phyloP scores from a whole-genome alignment of 2,329 filamentous ascomycete genomes.

The Cladosporium velox region DNA sequence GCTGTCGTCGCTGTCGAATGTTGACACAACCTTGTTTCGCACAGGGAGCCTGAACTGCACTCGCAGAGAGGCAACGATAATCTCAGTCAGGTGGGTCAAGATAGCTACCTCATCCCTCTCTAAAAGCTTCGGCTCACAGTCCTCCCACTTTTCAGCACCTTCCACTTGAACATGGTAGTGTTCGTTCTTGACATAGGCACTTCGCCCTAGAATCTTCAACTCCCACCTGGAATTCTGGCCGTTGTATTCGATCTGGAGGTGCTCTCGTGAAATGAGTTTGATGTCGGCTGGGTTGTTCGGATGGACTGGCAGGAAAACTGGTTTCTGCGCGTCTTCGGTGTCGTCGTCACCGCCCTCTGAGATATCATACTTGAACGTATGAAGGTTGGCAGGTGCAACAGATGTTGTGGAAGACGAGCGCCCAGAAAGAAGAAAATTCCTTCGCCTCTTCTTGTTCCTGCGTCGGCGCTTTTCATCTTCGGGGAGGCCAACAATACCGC shows the following conservation, averaged over 20 bases:
- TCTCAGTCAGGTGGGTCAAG: slow-evolving; percentile 64
- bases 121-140: slow-evolving; percentile 15
- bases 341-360: slow-evolving; percentile 38
- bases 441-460: slow-evolving; percentile 17
- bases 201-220: slow-evolving; percentile 66
- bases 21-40: slow-evolving; percentile 50
- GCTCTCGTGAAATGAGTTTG: slow-evolving; percentile 72
- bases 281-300: slow-evolving; percentile 66
- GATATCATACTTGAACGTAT: slow-evolving; percentile 23
- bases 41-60: slow-evolving; percentile 70
- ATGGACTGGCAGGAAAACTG: slow-evolving; percentile 71
- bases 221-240: slow-evolving; percentile 64
- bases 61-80: slow-evolving; percentile 71
- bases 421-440: slow-evolving; percentile 17
- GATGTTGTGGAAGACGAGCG: slow-evolving; percentile 55
- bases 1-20: slow-evolving; percentile 21
- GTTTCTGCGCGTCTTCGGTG: slow-evolving; percentile 37
- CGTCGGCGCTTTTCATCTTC: slow-evolving; percentile 43
- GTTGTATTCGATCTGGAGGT: slow-evolving; percentile 73
- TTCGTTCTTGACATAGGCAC: slow-evolving; percentile 66
- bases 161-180: slow-evolving; percentile 34
- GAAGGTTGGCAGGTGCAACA: slow-evolving; percentile 33
- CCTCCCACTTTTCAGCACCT: slow-evolving; percentile 17
- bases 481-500: slow-evolving; percentile 53
- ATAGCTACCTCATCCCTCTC: slow-evolving; percentile 54